Evolutionary conservation across 129 eudicot genomes (phyloP), one percentile per base, ranked within the genome.

Genomic region (Helianthus tuberosus): DNA sequence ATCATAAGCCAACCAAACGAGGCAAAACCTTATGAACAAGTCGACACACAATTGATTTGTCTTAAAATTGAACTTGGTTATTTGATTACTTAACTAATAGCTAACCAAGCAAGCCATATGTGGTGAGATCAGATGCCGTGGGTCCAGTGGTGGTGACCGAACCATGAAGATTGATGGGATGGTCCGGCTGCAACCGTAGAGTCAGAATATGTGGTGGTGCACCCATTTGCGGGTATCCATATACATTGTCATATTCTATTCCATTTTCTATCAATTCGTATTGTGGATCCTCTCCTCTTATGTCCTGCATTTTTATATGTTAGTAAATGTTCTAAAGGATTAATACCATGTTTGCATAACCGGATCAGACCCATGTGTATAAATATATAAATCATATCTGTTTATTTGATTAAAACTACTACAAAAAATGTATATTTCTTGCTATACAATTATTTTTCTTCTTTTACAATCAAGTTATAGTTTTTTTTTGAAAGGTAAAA

Each of bases 271-370:
- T 91, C 79, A 89, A 52, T 15, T 93, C 96, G 52, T 76, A 87
- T 47, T 81, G 91, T 25, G 97, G 96, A 82, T 92, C 97, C 68
- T 89, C 96, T 7, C 83, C 87, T 74, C 79, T 79, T 79, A 85
- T 76, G 67, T 89, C 97, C 97, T 92, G 71, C 29, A 25, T 63
- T 39, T 61, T 61, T 57, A 20, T 54, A 8, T 8, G 38, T 8
- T 11, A 20, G 11, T 35, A 57, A 20, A 23, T 6, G 14, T 2
- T 57, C 43, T 6, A 65, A 16, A 55, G 27, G 12, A 54, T 17
- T 20, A 55, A 4, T 55, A 5, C 7, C 7, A 51, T 43, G 10
- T 43, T 43, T 43, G 47, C 47, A 43, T 43, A 43, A 43, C 47
- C 47, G 47, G 47, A 43, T 43, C 36, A 3, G 36, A 32, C 36